Evolutionary conservation across 2,329 filamentous ascomycete genomes (phyloP).

Genomic region (Talaromyces verruculosus): DNA sequence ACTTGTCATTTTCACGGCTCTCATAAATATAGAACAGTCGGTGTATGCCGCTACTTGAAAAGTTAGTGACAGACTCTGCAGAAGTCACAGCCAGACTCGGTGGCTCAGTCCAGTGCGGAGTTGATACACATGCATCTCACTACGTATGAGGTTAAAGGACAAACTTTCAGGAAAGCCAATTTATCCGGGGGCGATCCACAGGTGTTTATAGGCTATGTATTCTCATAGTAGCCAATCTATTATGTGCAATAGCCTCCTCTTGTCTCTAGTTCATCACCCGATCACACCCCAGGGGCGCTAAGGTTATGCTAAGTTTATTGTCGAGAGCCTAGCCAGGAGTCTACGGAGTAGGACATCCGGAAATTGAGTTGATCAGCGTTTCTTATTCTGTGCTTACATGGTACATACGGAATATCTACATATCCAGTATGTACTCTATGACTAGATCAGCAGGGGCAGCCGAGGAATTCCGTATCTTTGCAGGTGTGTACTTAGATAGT

Average conservation of each 20-base stretch:
- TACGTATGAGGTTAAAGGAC: neutral
- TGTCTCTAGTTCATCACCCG: constrained; percentile 1
- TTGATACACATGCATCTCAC: neutral
- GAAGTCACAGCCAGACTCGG: neutral
- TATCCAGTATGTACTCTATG: neutral
- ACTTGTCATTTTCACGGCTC: neutral
- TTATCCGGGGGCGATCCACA: constrained; percentile 10
- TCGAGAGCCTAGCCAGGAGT: neutral
- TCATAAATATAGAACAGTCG: neutral
- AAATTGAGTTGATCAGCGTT: neutral
- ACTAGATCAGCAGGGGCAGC: neutral
- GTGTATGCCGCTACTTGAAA: neutral
- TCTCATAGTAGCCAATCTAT: neutral
- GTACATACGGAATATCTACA: neutral
- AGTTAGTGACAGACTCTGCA: neutral
- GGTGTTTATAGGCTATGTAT: constrained; percentile 3
- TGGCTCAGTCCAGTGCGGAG: constrained; percentile 6
- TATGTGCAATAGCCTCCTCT: constrained; percentile 3
- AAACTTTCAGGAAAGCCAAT: neutral
- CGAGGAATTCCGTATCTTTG: neutral
- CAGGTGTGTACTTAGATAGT: neutral
- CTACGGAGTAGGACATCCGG: neutral
- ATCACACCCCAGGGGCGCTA: constrained; percentile 6
- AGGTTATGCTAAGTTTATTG: neutral
- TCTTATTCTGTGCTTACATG: neutral